These are phyloP conservation scores for Capsicum baccatum DNA, from an alignment of 257 asterid genomes.

Conservation along the genomic window DNA sequence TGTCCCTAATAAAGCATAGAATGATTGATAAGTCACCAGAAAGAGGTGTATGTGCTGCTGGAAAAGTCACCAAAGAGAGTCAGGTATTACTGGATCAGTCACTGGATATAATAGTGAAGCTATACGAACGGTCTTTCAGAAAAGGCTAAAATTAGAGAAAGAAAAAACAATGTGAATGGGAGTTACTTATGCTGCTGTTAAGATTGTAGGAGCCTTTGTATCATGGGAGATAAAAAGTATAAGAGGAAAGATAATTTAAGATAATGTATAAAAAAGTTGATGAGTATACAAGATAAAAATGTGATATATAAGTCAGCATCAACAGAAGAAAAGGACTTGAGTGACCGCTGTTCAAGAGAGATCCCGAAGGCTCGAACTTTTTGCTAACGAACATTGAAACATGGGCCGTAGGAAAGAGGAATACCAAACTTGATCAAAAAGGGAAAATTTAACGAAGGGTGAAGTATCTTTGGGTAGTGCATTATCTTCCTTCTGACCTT, in stretches of 20 bases:
- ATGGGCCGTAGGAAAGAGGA: too few species aligned
- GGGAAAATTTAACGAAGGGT: too few species aligned
- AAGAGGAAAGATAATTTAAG: conserved; percentile 11
- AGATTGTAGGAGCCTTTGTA: neutral
- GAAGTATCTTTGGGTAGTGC: neutral
- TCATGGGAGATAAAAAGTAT: neutral
- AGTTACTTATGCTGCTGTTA: neutral
- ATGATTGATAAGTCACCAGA: neutral
- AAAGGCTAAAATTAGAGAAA: neutral
- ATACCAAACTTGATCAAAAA: too few species aligned
- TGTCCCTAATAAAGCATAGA: neutral
- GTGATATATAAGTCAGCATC: neutral
- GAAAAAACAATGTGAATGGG: neutral
- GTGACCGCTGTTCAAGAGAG: too few species aligned
- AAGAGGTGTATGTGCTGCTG: neutral
- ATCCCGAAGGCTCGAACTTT: too few species aligned
- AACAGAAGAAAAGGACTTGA: too few species aligned
- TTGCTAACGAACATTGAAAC: too few species aligned
- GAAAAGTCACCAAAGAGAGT: neutral
- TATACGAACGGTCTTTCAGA: neutral
- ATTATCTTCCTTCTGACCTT: neutral
- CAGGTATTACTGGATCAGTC: neutral
- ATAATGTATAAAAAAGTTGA: neutral
- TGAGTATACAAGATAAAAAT: neutral
- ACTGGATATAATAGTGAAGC: neutral